Evolutionary conservation across 768 basidiomycete genomes (phyloP), one percentile per base, ranked within the genome.

Genomic region (Xerocomus spinulosus): DNA sequence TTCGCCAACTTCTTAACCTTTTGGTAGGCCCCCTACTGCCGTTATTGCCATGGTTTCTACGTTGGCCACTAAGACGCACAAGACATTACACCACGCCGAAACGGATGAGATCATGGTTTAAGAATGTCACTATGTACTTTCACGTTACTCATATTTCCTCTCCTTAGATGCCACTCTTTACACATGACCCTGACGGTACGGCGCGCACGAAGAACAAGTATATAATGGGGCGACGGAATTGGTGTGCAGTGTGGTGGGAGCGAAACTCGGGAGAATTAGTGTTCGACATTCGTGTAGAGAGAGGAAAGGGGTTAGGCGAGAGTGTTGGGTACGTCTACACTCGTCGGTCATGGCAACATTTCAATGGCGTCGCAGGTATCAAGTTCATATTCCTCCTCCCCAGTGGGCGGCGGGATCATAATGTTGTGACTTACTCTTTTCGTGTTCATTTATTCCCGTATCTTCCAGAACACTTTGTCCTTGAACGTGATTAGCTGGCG

Each of bases 201-300:
- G 50, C 74, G n/a, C 78, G 86, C 30, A 14, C 23, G 3, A 90
- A 89, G 63, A 80, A 83, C 46, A 87, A 82, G 58, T 83, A 77
- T 57, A 83, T 96, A 48, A 93, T 93, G 83, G 91, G 89, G 2
- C 72, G 80, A 46, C 78, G 94, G 30, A 97, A 97, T 64, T 98
- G 91, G 83, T 87, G 87, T 59, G 75, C 76, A 30, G 80, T 89
- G 8, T 68, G 75, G 26, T 83, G 79, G 71, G 79, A 87, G 36
- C 58, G 64, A 13, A 43, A 58, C 2, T 76, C 77, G 5, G 83
- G 84, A 0, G 84, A 87, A 5, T 57, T 97, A 55, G 68, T 79
- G 8, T 97, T 89, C 53, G 87, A 92, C 55, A 81, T 97, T 58
- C 80, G 87, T 2, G 82, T 97, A 9, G 95, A 99, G 68, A 87